These are phyloP conservation scores for Hevea brasiliensis DNA, from an alignment of 345 rosid species.

Conservation along the genomic window DNA sequence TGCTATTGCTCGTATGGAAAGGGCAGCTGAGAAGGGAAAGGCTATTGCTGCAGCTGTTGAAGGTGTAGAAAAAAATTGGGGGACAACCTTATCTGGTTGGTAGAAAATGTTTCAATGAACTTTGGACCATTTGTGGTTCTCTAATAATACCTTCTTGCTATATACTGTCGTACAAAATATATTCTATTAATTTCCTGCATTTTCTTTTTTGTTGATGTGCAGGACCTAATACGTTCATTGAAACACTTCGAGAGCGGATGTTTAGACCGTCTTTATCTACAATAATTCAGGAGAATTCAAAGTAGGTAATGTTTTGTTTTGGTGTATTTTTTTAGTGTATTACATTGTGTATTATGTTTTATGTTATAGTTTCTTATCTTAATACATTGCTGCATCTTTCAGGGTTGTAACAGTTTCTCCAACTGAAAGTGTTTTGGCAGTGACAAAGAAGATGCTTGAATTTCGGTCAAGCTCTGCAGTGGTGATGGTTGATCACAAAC, in stretches of 20 bases:
- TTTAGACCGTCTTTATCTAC: slow-evolving; percentile 92
- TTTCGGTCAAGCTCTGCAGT: slow-evolving; percentile 66
- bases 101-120: slow-evolving; percentile 11
- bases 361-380: background rate
- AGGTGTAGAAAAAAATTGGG: slow-evolving; percentile 97
- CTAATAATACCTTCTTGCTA: background rate
- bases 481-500: slow-evolving; percentile 70
- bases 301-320: slow-evolving; percentile 82
- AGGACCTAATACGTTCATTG: slow-evolving; percentile 85
- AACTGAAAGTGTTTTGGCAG: slow-evolving; percentile 69
- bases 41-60: slow-evolving; percentile 99
- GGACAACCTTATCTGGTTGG: slow-evolving; percentile 76
- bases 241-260: slow-evolving; percentile 87
- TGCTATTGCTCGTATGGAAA: slow-evolving; percentile 99
- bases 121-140: background rate
- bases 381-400: slow-evolving; percentile 32
- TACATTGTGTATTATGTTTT: background rate
- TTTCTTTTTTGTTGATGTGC: slow-evolving; percentile 25
- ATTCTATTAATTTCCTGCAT: slow-evolving; percentile 1
- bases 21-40: slow-evolving; percentile 98
- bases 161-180: background rate
- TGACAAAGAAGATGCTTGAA: slow-evolving; percentile 87
- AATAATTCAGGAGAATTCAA: slow-evolving; percentile 80
- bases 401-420: slow-evolving; percentile 85
- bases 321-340: slow-evolving; percentile 17